Base-by-base conservation (phyloP, 2,329 filamentous ascomycete genomes). In the Fusarium illudens region DNA sequence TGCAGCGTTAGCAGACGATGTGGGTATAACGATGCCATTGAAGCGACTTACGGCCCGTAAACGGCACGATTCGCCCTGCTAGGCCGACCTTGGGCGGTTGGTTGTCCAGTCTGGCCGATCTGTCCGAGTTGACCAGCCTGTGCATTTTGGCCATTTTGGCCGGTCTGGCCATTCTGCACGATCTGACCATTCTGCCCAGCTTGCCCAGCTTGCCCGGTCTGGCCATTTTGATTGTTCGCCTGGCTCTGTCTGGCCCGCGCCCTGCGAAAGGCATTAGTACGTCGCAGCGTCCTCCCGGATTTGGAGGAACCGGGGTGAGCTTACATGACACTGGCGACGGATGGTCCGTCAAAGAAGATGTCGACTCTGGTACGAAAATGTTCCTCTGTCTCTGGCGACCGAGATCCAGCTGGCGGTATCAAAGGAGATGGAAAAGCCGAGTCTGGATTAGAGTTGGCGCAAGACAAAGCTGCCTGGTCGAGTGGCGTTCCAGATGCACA, bases 1-100 rank as follows among this genome's bases (percentile, higher is more conserved):
- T 48, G 9, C 36, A 72, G 58, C 20, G 20, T 46, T 12, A 51
- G 19, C 34, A 50, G 4, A 7, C 19, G 6, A 10, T 10, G 27
- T n/a, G 15, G 8, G 9, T 32, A 33, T 10, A 17, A 20, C 7
- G 20, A 2, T 7, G 15, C 12, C 12, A 13, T 22, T 42, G 20
- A n/a, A 15, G 25, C 15, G 7, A 32, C 80, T 72, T 72, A 82
- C 79, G 80, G 80, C 30, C 80, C 80, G 12, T 76, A 79, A 27
- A 82, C 78, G 34, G 79, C 76, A 46, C 79, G 76, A 27, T 57
- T 65, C 46, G 69, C 72, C 27, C 74, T 71, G n/a, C 56, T 58
- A 49, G 49, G 58, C 37, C 54, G 58, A 36, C 64, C 60, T 25
- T 60, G 56, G 17, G 48, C 54, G 34, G 63, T 57, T 42, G 37